Conservation (phyloP, 306 rosid genomes). For the Vigna angularis region DNA sequence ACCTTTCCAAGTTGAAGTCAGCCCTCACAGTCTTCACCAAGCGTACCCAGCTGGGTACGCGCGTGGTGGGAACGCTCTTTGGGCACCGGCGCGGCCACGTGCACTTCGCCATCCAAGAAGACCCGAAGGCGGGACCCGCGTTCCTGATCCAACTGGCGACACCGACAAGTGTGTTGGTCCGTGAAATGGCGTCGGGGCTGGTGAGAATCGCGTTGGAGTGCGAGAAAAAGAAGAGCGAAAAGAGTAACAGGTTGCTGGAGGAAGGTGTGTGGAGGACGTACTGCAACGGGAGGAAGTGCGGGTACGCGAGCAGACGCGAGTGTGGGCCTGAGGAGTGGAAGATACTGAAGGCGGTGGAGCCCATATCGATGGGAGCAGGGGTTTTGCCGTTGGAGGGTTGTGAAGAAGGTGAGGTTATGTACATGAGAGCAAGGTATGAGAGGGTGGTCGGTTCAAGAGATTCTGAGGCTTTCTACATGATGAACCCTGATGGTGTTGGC, state of each 20-base stretch:
- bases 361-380: conserved; percentile 90
- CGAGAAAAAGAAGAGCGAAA: conserved; percentile 54
- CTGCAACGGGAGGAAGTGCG: conserved; percentile 88
- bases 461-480: conserved; percentile 91
- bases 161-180: conserved; percentile 73
- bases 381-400: conserved; percentile 67
- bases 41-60: conserved; percentile 43
- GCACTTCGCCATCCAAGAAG: conserved; percentile 75
- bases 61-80: conserved; percentile 80
- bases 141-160: conserved; percentile 75
- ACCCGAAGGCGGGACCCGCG: conserved; percentile 57
- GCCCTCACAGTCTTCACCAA: conserved; percentile 55
- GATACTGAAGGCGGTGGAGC: conserved; percentile 78
- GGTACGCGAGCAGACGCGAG: conserved; percentile 61
- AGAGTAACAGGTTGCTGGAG: conserved; percentile 46
- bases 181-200: conserved; percentile 91
- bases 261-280: conserved; percentile 78
- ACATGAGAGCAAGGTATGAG: conserved; percentile 91
- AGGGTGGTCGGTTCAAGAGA: conserved; percentile 87
- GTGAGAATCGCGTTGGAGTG: conserved; percentile 85
- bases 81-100: conserved; percentile 86
- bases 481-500: conserved; percentile 73
- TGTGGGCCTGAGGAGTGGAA: conserved; percentile 80
- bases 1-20: conserved; percentile 52
- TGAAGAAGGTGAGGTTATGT: conserved; percentile 85